Conservation (phyloP, 495 filamentous ascomycete genomes). For the Aspergillus heteromorphus region DNA sequence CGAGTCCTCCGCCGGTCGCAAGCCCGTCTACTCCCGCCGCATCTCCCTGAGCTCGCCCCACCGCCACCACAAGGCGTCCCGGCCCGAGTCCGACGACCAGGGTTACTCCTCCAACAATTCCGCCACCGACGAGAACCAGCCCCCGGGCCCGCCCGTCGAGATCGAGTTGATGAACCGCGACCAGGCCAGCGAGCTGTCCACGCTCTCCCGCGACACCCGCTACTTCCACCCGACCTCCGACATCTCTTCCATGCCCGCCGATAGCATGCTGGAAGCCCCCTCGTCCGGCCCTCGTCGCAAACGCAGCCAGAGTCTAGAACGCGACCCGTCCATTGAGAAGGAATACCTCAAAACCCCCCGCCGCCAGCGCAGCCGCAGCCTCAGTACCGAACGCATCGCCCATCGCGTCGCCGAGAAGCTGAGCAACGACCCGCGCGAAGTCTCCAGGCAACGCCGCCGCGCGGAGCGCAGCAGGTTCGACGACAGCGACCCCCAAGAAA, state of each 20-base stretch:
- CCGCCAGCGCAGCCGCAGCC: constrained; percentile 62
- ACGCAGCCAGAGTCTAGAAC: constrained; percentile 54
- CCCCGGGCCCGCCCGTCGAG: constrained; percentile 70
- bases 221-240: constrained; percentile 66
- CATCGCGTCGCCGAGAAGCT: constrained; percentile 68
- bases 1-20: constrained; percentile 60
- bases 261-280: constrained; percentile 79
- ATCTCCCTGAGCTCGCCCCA: constrained; percentile 53
- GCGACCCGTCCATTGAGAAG: constrained; percentile 41
- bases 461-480: constrained; percentile 54
- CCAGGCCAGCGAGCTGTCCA: constrained; percentile 54
- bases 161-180: constrained; percentile 68
- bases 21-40: constrained; percentile 60
- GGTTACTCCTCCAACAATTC: constrained; percentile 63
- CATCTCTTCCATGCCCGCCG: constrained; percentile 83
- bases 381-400: constrained; percentile 67
- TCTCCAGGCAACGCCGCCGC: constrained; percentile 46
- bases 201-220: constrained; percentile 52
- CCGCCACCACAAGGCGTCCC: constrained; percentile 49
- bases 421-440: constrained; percentile 44
- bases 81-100: constrained; percentile 46
- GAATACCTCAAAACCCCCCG: constrained; percentile 61
- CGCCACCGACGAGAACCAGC: constrained; percentile 69
- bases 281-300: constrained; percentile 44
- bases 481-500: constrained; percentile 54